Evolutionary conservation across 2,329 filamentous ascomycete genomes (phyloP).

Genomic region (Fusarium temperatum): DNA sequence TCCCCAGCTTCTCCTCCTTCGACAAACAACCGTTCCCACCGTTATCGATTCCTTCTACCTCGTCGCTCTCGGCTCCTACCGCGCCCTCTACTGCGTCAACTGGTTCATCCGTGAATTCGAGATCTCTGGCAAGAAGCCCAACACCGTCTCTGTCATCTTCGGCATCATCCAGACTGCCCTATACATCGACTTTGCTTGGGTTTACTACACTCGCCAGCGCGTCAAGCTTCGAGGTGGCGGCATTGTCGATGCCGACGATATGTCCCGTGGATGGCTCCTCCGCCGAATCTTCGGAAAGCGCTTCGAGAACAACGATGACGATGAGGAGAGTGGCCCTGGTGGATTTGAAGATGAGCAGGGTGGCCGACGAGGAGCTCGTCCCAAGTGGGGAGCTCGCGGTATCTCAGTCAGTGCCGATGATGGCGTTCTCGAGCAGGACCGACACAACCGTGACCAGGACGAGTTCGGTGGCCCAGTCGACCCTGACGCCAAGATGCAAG

Average conservation of each 20-base stretch:
- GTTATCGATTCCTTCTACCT: slow-evolving; percentile 98
- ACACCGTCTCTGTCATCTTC: slow-evolving; percentile 82
- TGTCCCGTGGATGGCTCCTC: slow-evolving; percentile 85
- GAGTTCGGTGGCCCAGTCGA: slow-evolving; percentile 60
- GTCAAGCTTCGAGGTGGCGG: slow-evolving; percentile 91
- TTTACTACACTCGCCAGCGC: slow-evolving; percentile 91
- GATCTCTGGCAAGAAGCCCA: slow-evolving; percentile 65
- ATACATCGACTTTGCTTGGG: slow-evolving; percentile 95
- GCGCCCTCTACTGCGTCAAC: slow-evolving; percentile 88
- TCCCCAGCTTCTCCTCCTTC: slow-evolving; percentile 88
- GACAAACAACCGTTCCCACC: slow-evolving; percentile 94
- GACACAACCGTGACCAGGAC: slow-evolving; percentile 56
- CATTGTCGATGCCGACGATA: slow-evolving; percentile 88
- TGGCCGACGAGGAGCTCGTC: slow-evolving; percentile 49
- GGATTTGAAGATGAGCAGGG: slow-evolving; percentile 52
- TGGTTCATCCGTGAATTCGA: slow-evolving; percentile 80
- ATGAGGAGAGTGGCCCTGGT: slow-evolving; percentile 67
- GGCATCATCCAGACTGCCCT: slow-evolving; percentile 89
- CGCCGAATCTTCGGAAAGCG: slow-evolving; percentile 76
- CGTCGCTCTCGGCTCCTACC: slow-evolving; percentile 85
- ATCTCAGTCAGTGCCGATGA: slow-evolving; percentile 75
- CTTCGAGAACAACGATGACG: slow-evolving; percentile 57
- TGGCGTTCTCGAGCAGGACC: slow-evolving; percentile 61
- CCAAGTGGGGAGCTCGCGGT: slow-evolving; percentile 70
- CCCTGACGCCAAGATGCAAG: slow-evolving; percentile 72